Conservation (phyloP, 495 filamentous ascomycete genomes). For the Cladorrhinum samala region DNA sequence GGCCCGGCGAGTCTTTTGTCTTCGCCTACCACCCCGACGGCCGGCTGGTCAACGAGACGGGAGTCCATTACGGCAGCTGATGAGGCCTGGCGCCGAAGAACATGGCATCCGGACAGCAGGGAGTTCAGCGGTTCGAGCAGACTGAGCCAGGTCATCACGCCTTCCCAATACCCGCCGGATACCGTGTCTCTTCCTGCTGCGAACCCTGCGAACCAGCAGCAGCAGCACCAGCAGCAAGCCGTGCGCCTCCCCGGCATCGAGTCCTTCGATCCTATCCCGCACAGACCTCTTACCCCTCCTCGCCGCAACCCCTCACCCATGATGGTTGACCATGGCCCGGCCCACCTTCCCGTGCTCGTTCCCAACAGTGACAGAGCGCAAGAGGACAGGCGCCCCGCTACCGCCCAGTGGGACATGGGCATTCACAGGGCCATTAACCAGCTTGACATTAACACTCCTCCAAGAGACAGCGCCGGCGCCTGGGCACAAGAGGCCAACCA, state of each 20-base stretch:
- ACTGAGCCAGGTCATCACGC: conserved; percentile 46
- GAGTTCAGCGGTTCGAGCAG: conserved; percentile 39
- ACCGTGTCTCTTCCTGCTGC: conserved; percentile 49
- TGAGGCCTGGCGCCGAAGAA: conserved; percentile 72
- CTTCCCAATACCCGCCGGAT: conserved; percentile 54
- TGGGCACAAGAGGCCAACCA: conserved; percentile 48
- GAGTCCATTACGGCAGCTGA: conserved; percentile 59
- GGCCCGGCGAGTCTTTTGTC: conserved; percentile 47
- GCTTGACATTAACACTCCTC: conserved; percentile 59
- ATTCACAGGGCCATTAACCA: conserved; percentile 68
- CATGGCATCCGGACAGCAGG: conserved; percentile 83
- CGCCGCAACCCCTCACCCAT: conserved; percentile 61
- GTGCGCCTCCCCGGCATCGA: conserved; percentile 81
- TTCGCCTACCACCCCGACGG: conserved; percentile 66
- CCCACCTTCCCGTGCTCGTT: conserved; percentile 35
- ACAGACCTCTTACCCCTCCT: conserved; percentile 56
- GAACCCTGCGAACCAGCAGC: conserved; percentile 28
- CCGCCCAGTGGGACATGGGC: conserved; percentile 66
- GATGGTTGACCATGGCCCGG: conserved; percentile 51
- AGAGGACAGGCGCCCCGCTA: conserved; percentile 54
- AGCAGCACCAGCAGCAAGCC: conserved; percentile 17
- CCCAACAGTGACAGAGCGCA: conserved; percentile 42
- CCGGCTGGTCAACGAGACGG: conserved; percentile 50
- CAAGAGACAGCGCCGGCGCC: conserved; percentile 47
- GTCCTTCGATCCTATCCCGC: conserved; percentile 71